Evolutionary conservation across 208 protist species (phyloP).

Genomic region (Leptomonas pyrrhocoris): DNA sequence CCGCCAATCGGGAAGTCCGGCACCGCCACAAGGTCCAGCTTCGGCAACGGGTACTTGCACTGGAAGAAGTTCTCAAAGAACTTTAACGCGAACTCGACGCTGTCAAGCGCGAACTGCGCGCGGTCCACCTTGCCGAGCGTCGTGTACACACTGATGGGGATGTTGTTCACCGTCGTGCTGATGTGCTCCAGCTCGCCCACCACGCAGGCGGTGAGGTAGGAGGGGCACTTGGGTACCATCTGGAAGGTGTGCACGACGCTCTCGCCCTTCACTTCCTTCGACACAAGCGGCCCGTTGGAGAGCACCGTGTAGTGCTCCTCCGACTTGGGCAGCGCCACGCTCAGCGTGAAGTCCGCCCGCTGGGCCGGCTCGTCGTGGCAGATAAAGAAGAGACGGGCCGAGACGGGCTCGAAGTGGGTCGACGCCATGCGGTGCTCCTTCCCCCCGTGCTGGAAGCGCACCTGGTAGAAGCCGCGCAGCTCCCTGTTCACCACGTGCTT

Average conservation of each 20-base stretch:
- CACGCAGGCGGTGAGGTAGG: slow-evolving; percentile 96
- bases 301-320: slow-evolving; percentile 80
- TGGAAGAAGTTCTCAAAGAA: slow-evolving; percentile 92
- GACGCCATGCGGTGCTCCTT: slow-evolving; percentile 89
- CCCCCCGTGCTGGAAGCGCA: slow-evolving; percentile 66
- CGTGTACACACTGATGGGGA: slow-evolving; percentile 79
- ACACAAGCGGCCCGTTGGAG: slow-evolving; percentile 67
- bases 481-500: slow-evolving; percentile 86
- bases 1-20: slow-evolving; percentile 96
- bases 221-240: slow-evolving; percentile 89
- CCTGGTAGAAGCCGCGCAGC: slow-evolving; percentile 93
- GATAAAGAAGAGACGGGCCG: slow-evolving; percentile 95
- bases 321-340: slow-evolving; percentile 71
- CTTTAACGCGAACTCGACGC: slow-evolving; percentile 70
- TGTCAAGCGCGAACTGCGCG: slow-evolving; percentile 84
- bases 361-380: slow-evolving; percentile 97
- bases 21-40: slow-evolving; percentile 97
- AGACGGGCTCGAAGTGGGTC: slow-evolving; percentile 96
- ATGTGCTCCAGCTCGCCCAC: slow-evolving; percentile 94
- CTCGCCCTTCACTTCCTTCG: slow-evolving; percentile 40
- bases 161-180: slow-evolving; percentile 51
- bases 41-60: slow-evolving; percentile 94
- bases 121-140: slow-evolving; percentile 67
- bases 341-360: slow-evolving; percentile 95
- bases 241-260: slow-evolving; percentile 79